Base-by-base conservation (phyloP, 129 eudicot species). In the Tagetes erecta region DNA sequence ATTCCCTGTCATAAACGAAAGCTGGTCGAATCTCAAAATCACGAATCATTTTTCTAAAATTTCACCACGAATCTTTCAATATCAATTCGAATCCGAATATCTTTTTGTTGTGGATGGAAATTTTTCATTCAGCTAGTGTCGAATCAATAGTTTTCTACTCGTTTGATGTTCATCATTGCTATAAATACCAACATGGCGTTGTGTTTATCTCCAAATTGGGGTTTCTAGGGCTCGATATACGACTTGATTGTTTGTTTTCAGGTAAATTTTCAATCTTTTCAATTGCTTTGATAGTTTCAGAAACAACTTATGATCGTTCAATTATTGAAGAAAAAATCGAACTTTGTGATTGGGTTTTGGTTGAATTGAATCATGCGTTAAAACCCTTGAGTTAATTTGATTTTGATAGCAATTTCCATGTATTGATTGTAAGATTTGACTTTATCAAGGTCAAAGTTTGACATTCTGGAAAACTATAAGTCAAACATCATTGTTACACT, bases 101-200 rank as follows among this genome's bases (percentile, higher is more conserved):
- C 20, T 47, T 5, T 63, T 62, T 62, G 53, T 40, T 31, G 66
- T 71, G 55, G 67, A 71, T 78, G 77, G 82, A 50, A 71, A 49
- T 5, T 4, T 71, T 71, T 27, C 77, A 51, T 71, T 34, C 56
- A 77, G 71, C 56, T 71, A 31, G 53, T 42, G 39, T 52, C 63
- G 82, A 78, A 78, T 78, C 82, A 27, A 51, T 37, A 53, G 52
- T 46, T 20, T 71, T 78, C 8, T 20, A 40, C 82, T 51, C 72
- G 59, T 78, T 71, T 71, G 49, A 57, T 41, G 52, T 63, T 64
- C 72, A 11, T 47, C 37, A 36, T 49, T 51, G 45, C 49, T 78
- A 71, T 78, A 78, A 71, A 71, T 71, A 78, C 72, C 38, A 14
- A 0, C 12, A 71, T 71, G 38, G 67, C 46, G 41, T 71, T 40